A percentile compares a stretch with the other conserved stretches of the same genome.
These are phyloP conservation scores for Martensiomyces pterosporus DNA, from an alignment of 192 early-diverging fungal genomes.

Conservation along the genomic window DNA sequence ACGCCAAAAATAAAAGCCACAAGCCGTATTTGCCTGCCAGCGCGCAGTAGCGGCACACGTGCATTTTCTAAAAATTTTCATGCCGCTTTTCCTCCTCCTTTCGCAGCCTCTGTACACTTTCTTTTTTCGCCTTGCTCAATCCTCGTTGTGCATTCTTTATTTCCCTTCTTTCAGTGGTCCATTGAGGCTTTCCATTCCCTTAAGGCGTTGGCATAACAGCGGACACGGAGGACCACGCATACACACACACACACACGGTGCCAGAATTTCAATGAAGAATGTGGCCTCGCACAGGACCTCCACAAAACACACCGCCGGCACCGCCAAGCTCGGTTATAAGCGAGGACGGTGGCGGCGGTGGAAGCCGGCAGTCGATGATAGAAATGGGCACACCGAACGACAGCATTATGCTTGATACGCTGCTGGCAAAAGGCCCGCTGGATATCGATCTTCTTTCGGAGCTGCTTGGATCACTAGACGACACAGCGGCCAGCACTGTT, in stretches of 20 bases:
- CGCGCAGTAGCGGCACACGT: no score
- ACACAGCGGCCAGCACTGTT: not conserved
- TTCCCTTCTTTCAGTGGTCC: no score
- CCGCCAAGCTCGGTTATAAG: constrained; percentile 8
- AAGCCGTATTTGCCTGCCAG: no score
- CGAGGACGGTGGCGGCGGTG: not conserved
- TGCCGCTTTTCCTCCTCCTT: not conserved
- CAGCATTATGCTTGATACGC: not conserved
- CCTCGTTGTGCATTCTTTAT: not conserved
- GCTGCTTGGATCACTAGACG: constrained; percentile 15
- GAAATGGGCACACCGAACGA: not conserved
- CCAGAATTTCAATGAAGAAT: not conserved
- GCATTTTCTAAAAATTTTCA: no score
- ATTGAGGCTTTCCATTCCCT: no score
- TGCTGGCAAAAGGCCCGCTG: constrained; percentile 1
- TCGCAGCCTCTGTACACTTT: not conserved
- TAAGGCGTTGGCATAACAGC: not conserved
- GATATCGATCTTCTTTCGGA: constrained; percentile 15
- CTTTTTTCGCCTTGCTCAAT: not conserved
- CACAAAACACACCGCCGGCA: constrained; percentile 1
- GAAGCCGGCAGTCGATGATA: not conserved
- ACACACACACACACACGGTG: no score
- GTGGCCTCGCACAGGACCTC: not conserved
- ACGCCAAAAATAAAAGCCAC: no score
- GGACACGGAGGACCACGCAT: not conserved